Conservation (phyloP, 805 yeast species). For the Candida morakotiae region DNA sequence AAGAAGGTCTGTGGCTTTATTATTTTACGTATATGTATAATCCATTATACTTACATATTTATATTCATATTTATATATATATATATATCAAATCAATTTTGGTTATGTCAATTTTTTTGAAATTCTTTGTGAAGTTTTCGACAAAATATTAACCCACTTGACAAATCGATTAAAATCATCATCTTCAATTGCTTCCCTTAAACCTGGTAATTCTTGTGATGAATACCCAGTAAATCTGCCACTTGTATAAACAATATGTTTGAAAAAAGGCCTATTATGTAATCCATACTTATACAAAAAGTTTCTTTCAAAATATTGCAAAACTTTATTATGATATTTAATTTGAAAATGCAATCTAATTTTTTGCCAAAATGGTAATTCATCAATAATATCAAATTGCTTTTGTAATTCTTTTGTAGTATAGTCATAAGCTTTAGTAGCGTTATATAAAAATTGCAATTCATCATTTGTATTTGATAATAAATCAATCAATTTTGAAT, state of each 20-base stretch:
- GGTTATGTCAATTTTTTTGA: constrained; percentile 8
- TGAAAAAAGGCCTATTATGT: constrained; percentile 53
- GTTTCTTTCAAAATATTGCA: constrained; percentile 49
- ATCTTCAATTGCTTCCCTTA: constrained; percentile 51
- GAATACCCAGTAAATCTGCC: constrained; percentile 47
- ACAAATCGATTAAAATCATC: constrained; percentile 41
- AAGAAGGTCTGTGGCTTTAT: no score
- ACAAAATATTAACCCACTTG: constrained; percentile 42
- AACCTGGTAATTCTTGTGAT: constrained; percentile 56
- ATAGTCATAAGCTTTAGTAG: constrained; percentile 25
- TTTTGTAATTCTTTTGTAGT: constrained; percentile 23
- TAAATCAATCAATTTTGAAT: constrained; percentile 20
- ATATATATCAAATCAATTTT: not conserved
- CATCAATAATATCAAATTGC: constrained; percentile 25
- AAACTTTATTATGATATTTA: constrained; percentile 30
- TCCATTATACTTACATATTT: no score
- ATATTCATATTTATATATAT: not conserved
- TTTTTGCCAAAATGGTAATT: constrained; percentile 33
- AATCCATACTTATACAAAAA: constrained; percentile 48
- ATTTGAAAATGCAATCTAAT: constrained; percentile 27
- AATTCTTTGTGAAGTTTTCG: constrained; percentile 31
- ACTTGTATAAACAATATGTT: constrained; percentile 61
- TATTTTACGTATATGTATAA: no score
- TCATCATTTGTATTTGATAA: constrained; percentile 18
- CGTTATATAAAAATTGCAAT: constrained; percentile 16